phyloP scores from a whole-genome alignment of 768 basidiomycete genomes.

The Rhodosporidiobolus sp. region DNA sequence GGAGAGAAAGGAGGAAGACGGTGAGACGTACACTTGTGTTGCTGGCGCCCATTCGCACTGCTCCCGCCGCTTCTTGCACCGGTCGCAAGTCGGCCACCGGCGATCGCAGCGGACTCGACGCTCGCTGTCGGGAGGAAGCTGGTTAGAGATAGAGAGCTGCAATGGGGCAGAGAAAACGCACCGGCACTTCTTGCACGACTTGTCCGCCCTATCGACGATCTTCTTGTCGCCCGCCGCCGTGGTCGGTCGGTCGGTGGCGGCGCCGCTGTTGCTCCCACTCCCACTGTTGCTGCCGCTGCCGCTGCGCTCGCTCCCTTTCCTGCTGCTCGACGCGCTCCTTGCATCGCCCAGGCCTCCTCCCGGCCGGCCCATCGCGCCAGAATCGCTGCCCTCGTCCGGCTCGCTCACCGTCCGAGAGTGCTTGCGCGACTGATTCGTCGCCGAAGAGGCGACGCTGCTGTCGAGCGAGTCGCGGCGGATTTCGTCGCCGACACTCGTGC shows the following conservation, averaged over 20 bases:
- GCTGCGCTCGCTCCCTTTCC: not conserved
- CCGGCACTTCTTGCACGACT: slow-evolving; percentile 36
- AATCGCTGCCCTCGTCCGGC: too few relatives aligned
- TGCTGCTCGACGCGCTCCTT: not conserved
- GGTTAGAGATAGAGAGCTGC: not conserved
- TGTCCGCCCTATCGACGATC: slow-evolving; percentile 26
- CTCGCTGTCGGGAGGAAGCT: not conserved
- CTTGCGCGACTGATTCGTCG: too few relatives aligned
- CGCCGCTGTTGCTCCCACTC: not conserved
- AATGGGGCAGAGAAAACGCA: not conserved
- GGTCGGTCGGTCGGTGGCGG: not conserved
- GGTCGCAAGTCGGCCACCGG: slow-evolving; percentile 17
- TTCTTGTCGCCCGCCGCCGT: not conserved
- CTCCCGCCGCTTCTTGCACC: slow-evolving; percentile 26
- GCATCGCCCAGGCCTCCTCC: too few relatives aligned
- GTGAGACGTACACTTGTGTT: slow-evolving; percentile 8
- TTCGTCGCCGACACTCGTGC: too few relatives aligned
- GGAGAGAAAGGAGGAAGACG: not conserved
- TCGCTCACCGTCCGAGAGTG: too few relatives aligned
- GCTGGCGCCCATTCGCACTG: slow-evolving; percentile 13
- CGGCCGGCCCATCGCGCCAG: too few relatives aligned
- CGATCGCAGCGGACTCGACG: slow-evolving; percentile 33
- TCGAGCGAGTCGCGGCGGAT: too few relatives aligned
- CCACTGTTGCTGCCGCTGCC: not conserved
- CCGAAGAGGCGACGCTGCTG: too few relatives aligned